Evolutionary conservation across 1,139 yeast genomes (phyloP), one percentile per base, ranked within the genome.

Genomic region (Candida mesenterica): DNA sequence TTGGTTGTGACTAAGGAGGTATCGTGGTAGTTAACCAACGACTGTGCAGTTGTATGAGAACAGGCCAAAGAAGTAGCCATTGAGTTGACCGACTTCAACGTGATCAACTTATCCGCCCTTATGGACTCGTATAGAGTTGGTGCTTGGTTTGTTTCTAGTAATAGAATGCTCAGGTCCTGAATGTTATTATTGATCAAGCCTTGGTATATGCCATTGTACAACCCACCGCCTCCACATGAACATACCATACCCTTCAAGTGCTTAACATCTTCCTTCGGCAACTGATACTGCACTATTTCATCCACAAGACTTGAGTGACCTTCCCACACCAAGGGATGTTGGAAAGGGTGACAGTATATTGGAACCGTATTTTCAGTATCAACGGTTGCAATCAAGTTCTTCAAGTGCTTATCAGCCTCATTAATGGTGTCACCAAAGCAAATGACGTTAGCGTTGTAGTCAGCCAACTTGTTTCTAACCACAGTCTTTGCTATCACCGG

Each of bases 221-320:
- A 65, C 0, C 92, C 90, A 5, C 89, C 90, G 4, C 90, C 92
- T 6, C 90, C 92, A 33, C 79, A 78, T 18, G 88, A 76, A 48
- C 86, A 73, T 0, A 81, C 76, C 28, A 83, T 62, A 0, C 81
- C 87, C 45, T 72, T 78, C 5, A 84, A 65, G 27, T 59, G 60
- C 1, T 54, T 41, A n/a, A 38, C 32, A 8, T 46, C 46, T 10
- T 30, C 16, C 8, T 31, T 14, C 5, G 40, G 28, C 30, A 79
- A 50, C 44, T 77, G 77, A 2, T 50, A 46, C 8, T 44, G 41
- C 2, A 62, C 60, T 8, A 82, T 62, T 52, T 83, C 92, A 41
- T 76, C 79, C 3, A 82, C 64, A 48, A 83, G 59, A 0, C 74
- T 50, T 0, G 82, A 62, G 52, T 83, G 85, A 4, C 92, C 90